Evolutionary conservation across 2,329 filamentous ascomycete genomes (phyloP).

Genomic region (Hypoxylon sp.): DNA sequence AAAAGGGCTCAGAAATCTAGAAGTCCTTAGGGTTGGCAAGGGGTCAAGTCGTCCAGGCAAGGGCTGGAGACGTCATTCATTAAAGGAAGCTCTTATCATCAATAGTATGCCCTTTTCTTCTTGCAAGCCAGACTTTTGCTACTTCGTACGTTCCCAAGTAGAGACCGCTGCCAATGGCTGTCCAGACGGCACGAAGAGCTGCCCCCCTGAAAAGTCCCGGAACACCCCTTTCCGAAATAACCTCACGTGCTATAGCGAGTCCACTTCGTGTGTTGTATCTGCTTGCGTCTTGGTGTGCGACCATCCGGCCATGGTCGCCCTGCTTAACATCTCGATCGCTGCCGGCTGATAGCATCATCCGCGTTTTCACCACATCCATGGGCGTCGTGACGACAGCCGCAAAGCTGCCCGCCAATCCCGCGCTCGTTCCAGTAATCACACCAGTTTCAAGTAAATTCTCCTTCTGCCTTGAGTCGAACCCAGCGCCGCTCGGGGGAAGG

Average conservation of each 20-base stretch:
- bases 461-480: conserved; percentile 52
- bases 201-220: conserved; percentile 84
- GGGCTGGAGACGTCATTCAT: conserved; percentile 1
- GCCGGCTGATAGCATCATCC: conserved; percentile 83
- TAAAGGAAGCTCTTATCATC: conserved; percentile 51
- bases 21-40: background rate
- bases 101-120: conserved; percentile 61
- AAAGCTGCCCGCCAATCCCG: conserved; percentile 79
- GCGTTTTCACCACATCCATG: conserved; percentile 89
- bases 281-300: conserved; percentile 48
- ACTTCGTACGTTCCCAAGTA: conserved; percentile 91
- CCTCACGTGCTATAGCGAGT: conserved; percentile 73
- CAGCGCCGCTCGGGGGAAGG: conserved; percentile 28
- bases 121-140: conserved; percentile 75
- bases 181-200: conserved; percentile 81
- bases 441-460: conserved; percentile 74
- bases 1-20: background rate
- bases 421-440: conserved; percentile 79
- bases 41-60: background rate
- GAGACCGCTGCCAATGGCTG: conserved; percentile 83
- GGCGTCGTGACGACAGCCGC: conserved; percentile 89
- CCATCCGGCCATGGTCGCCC: conserved; percentile 49
- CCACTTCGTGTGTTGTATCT: conserved; percentile 55
- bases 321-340: conserved; percentile 52
- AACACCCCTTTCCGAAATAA: conserved; percentile 77